These are phyloP conservation scores for Candida oleophila DNA, from an alignment of 805 yeast species.

Conservation along the genomic window DNA sequence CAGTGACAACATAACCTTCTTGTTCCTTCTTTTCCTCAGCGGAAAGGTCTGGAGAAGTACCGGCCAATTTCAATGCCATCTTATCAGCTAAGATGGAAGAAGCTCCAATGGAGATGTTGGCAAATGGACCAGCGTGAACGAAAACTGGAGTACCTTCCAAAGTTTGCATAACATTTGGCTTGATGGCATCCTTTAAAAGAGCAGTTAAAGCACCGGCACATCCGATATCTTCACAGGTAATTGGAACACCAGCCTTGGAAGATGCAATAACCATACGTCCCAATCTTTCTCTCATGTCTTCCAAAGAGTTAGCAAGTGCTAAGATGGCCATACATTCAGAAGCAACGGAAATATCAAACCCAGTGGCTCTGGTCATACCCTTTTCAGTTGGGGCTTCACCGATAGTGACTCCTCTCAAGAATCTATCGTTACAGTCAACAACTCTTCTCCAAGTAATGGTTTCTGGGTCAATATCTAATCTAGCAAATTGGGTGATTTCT, in stretches of 20 bases:
- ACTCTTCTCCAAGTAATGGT: conserved; percentile 82
- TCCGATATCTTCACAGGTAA: conserved; percentile 82
- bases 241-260: conserved; percentile 64
- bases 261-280: conserved; percentile 77
- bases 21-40: conserved; percentile 45
- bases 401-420: conserved; percentile 72
- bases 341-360: conserved; percentile 83
- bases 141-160: conserved; percentile 86
- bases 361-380: conserved; percentile 69
- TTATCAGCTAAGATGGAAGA: conserved; percentile 80
- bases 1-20: conserved; percentile 79
- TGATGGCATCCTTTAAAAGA: conserved; percentile 74
- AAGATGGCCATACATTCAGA: conserved; percentile 84
- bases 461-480: conserved; percentile 75
- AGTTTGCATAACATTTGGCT: conserved; percentile 86
- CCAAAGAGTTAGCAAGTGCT: conserved; percentile 68
- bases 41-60: conserved; percentile 51
- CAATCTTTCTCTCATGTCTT: conserved; percentile 71
- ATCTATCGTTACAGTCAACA: conserved; percentile 81
- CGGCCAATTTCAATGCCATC: conserved; percentile 77
- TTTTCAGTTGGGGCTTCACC: conserved; percentile 83
- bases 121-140: conserved; percentile 88
- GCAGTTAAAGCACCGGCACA: conserved; percentile 88
- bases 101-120: conserved; percentile 85
- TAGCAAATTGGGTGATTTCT: conserved; percentile 62